phyloP scores from a whole-genome alignment of 441 rosid genomes.

The Hura crepitans region DNA sequence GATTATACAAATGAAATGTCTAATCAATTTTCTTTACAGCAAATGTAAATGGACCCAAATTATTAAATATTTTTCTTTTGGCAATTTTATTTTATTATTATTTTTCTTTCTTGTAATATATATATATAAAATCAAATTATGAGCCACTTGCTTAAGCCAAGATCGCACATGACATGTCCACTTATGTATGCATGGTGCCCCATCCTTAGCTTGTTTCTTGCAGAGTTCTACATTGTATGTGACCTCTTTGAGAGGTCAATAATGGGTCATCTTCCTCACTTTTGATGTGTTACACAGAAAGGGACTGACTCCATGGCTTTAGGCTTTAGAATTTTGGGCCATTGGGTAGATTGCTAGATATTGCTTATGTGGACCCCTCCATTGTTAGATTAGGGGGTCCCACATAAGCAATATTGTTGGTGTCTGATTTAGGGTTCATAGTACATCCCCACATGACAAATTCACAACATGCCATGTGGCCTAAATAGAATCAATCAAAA shows the following conservation, averaged over 20 bases:
- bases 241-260: conserved; percentile 2
- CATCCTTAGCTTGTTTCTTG: conserved; percentile 23
- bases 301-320: background rate
- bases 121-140: background rate
- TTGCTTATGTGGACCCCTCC: conserved; percentile 6
- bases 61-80: no score
- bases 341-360: background rate
- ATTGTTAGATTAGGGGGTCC: conserved; percentile 22
- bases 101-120: no score
- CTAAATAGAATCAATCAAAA: background rate
- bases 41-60: background rate
- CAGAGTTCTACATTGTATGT: conserved; percentile 25
- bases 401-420: conserved; percentile 1
- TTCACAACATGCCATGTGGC: conserved; percentile 23
- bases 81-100: no score
- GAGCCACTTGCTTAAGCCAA: conserved; percentile 9
- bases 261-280: conserved; percentile 6
- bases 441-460: background rate
- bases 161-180: conserved; percentile 31
- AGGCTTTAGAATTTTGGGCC: conserved; percentile 10
- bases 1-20: background rate
- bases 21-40: conserved; percentile 6
- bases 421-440: conserved; percentile 6
- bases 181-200: conserved; percentile 27
- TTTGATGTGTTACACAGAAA: background rate